phyloP scores from a whole-genome alignment of 176 grass and related monocot genomes.

The Zoysia pacifica region DNA sequence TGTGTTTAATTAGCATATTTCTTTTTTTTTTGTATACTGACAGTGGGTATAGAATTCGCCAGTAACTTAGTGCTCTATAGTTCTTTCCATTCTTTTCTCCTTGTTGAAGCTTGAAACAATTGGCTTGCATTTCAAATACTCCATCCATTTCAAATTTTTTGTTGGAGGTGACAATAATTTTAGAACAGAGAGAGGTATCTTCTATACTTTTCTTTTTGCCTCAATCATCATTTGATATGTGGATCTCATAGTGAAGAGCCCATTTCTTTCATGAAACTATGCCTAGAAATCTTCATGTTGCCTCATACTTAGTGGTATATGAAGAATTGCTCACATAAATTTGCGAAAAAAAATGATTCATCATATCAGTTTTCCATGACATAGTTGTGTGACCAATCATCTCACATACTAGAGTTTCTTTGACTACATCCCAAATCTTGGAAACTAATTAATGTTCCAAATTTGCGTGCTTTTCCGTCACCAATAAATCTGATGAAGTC shows the following conservation, averaged over 20 bases:
- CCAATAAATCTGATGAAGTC: not conserved
- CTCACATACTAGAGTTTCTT: not conserved
- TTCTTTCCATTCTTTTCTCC: no score
- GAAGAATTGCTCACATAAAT: not conserved
- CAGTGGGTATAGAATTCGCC: no score
- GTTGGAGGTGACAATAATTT: no score
- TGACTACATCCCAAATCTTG: not conserved
- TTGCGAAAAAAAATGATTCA: not conserved
- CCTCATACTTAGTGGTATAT: not conserved
- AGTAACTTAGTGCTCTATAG: no score
- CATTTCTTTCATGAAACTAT: not conserved
- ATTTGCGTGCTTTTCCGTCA: not conserved
- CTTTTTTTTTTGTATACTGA: no score
- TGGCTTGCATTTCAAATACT: no score
- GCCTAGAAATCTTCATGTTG: not conserved
- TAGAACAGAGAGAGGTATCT: no score
- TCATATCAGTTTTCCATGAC: not conserved
- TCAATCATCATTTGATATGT: not conserved
- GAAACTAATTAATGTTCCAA: not conserved
- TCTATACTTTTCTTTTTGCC: not conserved
- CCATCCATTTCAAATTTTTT: no score
- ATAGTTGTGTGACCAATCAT: not conserved
- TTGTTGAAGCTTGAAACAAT: no score
- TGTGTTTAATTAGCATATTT: no score
- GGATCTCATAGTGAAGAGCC: not conserved